Conservation (phyloP, 495 filamentous ascomycete genomes). For the Lichina pygmaea region DNA sequence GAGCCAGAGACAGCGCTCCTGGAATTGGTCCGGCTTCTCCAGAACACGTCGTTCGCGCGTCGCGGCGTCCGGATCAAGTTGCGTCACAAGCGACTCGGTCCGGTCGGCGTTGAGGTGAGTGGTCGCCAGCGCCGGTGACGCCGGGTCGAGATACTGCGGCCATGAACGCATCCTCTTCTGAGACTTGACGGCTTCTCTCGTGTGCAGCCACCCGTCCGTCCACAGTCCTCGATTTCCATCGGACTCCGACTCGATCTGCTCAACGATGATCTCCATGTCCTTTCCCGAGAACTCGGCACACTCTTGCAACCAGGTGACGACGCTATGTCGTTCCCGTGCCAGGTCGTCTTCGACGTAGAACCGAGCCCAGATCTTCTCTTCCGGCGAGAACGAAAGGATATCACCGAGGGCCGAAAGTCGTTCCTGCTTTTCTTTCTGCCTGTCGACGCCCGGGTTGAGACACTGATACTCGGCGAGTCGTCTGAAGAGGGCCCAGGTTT, state of each 20-base stretch:
- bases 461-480: slow-evolving; percentile 28
- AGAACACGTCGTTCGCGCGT: slow-evolving; percentile 47
- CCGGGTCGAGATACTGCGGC: slow-evolving; percentile 35
- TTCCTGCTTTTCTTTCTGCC: slow-evolving; percentile 14
- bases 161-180: slow-evolving; percentile 49
- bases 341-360: slow-evolving; percentile 38
- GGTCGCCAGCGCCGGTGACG: slow-evolving; percentile 24
- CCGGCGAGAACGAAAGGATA: slow-evolving; percentile 29
- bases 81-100: slow-evolving; percentile 46
- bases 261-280: slow-evolving; percentile 49
- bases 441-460: slow-evolving; percentile 10
- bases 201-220: slow-evolving; percentile 75
- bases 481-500: slow-evolving; percentile 69
- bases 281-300: slow-evolving; percentile 33
- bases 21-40: slow-evolving; percentile 55
- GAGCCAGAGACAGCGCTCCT: slow-evolving; percentile 69
- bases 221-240: slow-evolving; percentile 40
- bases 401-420: slow-evolving; percentile 21
- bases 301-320: slow-evolving; percentile 61
- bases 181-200: slow-evolving; percentile 66
- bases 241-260: slow-evolving; percentile 31
- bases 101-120: slow-evolving; percentile 27
- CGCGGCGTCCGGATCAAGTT: slow-evolving; percentile 77
- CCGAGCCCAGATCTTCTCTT: slow-evolving; percentile 33
- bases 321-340: slow-evolving; percentile 43